Evolutionary conservation across 805 yeast genomes (phyloP).

Genomic region (Candida krabiensis): DNA sequence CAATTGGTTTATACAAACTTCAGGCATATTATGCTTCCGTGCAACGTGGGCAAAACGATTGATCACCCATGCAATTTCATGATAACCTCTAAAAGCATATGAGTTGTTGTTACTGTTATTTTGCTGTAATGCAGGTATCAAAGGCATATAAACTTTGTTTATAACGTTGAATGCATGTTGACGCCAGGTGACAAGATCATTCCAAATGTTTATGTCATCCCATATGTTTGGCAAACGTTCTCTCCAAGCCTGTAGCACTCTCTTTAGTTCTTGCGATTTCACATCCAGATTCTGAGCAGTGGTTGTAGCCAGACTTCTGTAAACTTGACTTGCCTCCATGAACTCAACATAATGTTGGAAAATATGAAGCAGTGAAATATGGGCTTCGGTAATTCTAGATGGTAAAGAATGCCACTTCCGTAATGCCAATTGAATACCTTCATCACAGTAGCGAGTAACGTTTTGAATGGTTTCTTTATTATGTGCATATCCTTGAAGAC

Average conservation of each 20-base stretch:
- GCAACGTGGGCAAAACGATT: conserved; percentile 98
- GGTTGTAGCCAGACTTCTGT: conserved; percentile 81
- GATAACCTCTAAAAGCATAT: conserved; percentile 96
- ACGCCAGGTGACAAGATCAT: conserved; percentile 96
- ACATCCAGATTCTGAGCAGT: conserved; percentile 90
- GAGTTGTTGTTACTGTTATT: conserved; percentile 76
- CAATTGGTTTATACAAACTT: conserved; percentile 89
- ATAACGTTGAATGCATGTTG: conserved; percentile 97
- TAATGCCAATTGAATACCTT: conserved; percentile 90
- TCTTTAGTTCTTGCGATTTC: conserved; percentile 90
- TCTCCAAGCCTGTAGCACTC: conserved; percentile 96
- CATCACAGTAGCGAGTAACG: conserved; percentile 85
- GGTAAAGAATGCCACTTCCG: conserved; percentile 95
- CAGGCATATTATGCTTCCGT: conserved; percentile 93
- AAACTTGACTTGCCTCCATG: conserved; percentile 95
- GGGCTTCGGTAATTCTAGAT: conserved; percentile 71
- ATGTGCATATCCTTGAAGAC: conserved; percentile 91
- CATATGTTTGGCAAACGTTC: conserved; percentile 94
- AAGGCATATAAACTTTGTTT: conserved; percentile 89
- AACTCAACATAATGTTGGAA: conserved; percentile 98
- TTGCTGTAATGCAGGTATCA: conserved; percentile 82
- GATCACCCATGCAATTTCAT: conserved; percentile 98
- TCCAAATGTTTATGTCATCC: conserved; percentile 98
- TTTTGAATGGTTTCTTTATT: conserved; percentile 84
- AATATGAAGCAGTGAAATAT: conserved; percentile 83